Base-by-base conservation (phyloP, 345 rosid species). In the Diplotaxis tenuifolia region DNA sequence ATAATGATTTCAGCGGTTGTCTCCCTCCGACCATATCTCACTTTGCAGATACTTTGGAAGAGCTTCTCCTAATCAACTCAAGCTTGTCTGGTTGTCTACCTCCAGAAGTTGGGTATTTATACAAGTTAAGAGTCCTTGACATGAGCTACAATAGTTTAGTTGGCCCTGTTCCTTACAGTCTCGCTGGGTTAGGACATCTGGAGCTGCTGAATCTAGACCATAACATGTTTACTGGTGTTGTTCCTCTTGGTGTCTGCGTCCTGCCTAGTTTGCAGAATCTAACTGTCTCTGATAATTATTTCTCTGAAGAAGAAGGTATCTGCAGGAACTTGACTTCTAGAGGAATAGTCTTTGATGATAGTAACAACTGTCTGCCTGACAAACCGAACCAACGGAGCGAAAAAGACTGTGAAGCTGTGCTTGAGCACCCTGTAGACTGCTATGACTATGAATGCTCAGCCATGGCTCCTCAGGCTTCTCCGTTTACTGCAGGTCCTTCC, bases 141-240 rank as follows among this genome's bases (percentile, higher is more conserved):
- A 84, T 91, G 32, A 91, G 98, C 83, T 27, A 67, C 63, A 94
- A 94, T 80, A 81, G 83, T 11, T 32, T 89, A 7, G 90, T 85
- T 22, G 97, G 98, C 62, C 87, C 93, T 16, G 82, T 94, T 32
- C 97, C 98, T 57, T 94, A 94, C 67, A 94, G 96, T 75, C 58
- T 94, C 7, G 83, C 91, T 0, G 98, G 96, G 27, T 70, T 94
- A 34, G 82, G 88, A 22, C 91, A 87, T 45, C 64, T 94, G 72
- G 97, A 94, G 84, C 86, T 55, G 60, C 76, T 94, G 22, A 87
- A 91, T 63, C 60, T 91, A 3, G 96, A 76, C 1, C 87, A 94
- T 34, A 94, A 94, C 82, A 74, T 77, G 89, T 78, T 94, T 85
- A 84, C 76, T 7, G 97, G 97, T 20, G 18, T 76, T 40, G 84